Percentiles rank a stretch among this genome's conserved stretches.
These are phyloP conservation scores for Saccharomycopsis sp. DNA, from an alignment of 805 yeast species.

Conservation along the genomic window DNA sequence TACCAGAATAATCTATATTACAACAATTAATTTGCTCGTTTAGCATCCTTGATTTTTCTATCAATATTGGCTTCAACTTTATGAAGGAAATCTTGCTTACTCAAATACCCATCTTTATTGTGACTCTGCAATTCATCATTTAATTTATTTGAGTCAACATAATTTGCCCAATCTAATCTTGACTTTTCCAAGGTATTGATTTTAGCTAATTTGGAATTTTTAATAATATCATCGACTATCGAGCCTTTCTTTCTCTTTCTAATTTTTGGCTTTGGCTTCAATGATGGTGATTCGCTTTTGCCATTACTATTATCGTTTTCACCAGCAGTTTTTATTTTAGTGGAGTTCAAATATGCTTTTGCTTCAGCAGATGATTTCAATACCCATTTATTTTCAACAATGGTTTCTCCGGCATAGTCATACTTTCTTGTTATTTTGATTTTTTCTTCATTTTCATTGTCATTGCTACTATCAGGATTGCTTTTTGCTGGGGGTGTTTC, in stretches of 20 bases:
- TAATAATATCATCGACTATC: conserved; percentile 66
- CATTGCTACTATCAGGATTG: conserved; percentile 16
- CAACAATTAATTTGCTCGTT: not conserved
- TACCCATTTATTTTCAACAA: conserved; percentile 74
- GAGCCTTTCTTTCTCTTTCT: conserved; percentile 67
- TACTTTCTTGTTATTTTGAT: conserved; percentile 71
- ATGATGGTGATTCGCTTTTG: conserved; percentile 23
- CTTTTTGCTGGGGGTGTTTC: conserved; percentile 8
- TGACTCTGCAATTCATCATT: conserved; percentile 72
- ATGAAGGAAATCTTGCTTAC: conserved; percentile 81
- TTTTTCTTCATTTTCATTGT: conserved; percentile 37
- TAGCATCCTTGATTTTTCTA: conserved; percentile 30
- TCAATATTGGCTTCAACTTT: conserved; percentile 52
- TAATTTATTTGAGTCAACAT: conserved; percentile 81
- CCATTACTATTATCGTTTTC: conserved; percentile 17
- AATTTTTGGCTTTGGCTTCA: conserved; percentile 13
- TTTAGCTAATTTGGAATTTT: conserved; percentile 64
- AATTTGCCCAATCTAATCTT: conserved; percentile 89
- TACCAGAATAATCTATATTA: not conserved
- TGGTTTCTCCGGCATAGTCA: conserved; percentile 82
- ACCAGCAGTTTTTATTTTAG: conserved; percentile 30
- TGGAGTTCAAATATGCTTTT: conserved; percentile 62
- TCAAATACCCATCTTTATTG: conserved; percentile 87
- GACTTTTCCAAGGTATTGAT: conserved; percentile 90
- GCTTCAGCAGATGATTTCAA: conserved; percentile 80